Evolutionary conservation across 352 stramenopile genomes (phyloP), one percentile per base, ranked within the genome.

Genomic region (Phytophthora pini): DNA sequence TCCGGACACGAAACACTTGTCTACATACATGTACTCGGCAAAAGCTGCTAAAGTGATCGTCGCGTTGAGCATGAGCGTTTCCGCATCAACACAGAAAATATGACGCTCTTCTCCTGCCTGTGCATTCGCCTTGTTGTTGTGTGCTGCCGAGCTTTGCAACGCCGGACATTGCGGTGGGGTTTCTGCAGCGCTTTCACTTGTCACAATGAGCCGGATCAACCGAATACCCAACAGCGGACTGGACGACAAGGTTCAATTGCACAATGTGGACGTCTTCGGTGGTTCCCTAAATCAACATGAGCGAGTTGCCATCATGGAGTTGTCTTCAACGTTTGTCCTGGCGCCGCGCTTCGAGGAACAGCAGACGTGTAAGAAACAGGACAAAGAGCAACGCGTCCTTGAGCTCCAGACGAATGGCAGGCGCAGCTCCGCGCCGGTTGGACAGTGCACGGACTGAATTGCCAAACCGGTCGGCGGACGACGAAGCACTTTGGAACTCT

Each of bases 341-440:
- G n/a, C 41, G 38, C 61, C 36, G 43, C 56, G 55, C 15, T 27
- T 70, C 46, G 54, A 20, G 26, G 46, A 53, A 26, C 39, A 69
- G 46, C 64, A 48, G 52, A 46, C 38, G 29, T 12, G 48, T n/a
- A 24, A 69, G 24, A 70, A 59, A 65, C 36, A 70, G 54, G 61
- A 59, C 54, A 3, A 59, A 43, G 54, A 64, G 61, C 22, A 60
- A 55, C 54, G 54, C 44, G 59, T 56, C 50, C 32, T 51, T 41
- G 40, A 44, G 41, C 58, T 47, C 39, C 15, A 13, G 45, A 65
- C 38, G 48, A 55, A n/a, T 63, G 44, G 44, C 57, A 57, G 34
- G 48, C 17, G 38, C 26, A 51, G 39, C 24, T 47, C 32, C 29
- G 41, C 41, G 5, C 9, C 31, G 31, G 31, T 36, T 36, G 50